phyloP scores from a whole-genome alignment of 2,329 filamentous ascomycete species.

The Ceratocystis variospora region DNA sequence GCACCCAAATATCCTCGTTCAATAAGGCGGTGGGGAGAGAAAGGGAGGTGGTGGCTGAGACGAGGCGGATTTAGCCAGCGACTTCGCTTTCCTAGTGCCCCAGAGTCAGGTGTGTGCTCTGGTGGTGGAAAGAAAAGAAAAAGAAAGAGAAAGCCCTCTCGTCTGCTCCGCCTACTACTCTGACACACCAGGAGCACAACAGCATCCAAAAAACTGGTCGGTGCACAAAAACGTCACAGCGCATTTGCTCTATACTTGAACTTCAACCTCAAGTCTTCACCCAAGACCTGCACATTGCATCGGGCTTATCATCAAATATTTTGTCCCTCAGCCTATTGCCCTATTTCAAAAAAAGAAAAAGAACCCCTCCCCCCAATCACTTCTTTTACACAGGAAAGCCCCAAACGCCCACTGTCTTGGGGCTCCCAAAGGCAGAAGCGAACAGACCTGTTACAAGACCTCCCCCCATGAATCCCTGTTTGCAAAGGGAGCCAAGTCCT shows the following conservation, averaged over 20 bases:
- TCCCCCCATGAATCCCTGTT: conserved; percentile 12
- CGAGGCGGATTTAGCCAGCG: neutral
- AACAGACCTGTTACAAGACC: neutral
- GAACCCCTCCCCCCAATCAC: neutral
- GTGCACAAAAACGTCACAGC: neutral
- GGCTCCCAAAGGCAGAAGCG: neutral
- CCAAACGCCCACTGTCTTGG: neutral
- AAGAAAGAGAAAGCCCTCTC: neutral
- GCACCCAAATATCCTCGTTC: conserved; percentile 3
- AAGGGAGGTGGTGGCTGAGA: neutral
- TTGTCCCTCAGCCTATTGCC: neutral
- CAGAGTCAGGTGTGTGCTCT: neutral
- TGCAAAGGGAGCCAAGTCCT: conserved; percentile 14
- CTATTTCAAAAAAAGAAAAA: neutral
- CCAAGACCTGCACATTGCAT: too few relatives aligned
- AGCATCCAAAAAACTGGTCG: neutral
- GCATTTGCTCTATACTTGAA: neutral
- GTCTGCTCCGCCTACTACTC: neutral
- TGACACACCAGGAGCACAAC: neutral
- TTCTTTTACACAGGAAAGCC: neutral
- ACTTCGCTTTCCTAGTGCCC: neutral
- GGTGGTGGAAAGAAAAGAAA: neutral
- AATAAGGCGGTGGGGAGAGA: neutral
- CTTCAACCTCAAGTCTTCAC: too few relatives aligned
- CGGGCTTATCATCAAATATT: too few relatives aligned